A percentile compares a stretch with the other conserved stretches of the same genome.
These are phyloP conservation scores for Zanthoxylum bungeanum DNA, from an alignment of 345 rosid genomes.

Conservation along the genomic window DNA sequence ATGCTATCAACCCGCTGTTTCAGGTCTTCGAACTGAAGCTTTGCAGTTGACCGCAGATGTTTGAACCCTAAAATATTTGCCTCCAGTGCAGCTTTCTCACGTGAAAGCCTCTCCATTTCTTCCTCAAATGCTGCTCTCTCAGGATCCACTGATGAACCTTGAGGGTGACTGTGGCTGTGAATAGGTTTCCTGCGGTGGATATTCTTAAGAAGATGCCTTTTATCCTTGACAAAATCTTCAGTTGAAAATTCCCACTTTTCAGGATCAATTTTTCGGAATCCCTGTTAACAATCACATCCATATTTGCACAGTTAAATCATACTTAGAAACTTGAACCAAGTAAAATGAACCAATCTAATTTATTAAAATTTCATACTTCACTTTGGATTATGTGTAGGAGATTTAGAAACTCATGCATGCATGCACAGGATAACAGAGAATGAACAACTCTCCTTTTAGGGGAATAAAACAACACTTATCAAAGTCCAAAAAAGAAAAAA, in stretches of 20 bases:
- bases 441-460: not conserved
- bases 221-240: slow-evolving; percentile 81
- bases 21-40: slow-evolving; percentile 61
- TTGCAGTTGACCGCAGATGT: slow-evolving; percentile 55
- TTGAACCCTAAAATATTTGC: slow-evolving; percentile 47
- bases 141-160: slow-evolving; percentile 42
- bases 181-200: slow-evolving; percentile 87
- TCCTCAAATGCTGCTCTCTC: slow-evolving; percentile 72
- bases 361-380: not conserved
- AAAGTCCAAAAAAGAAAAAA: too few species aligned
- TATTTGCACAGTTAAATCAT: not conserved
- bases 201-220: slow-evolving; percentile 85
- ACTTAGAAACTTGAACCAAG: not conserved
- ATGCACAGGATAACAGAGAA: not conserved
- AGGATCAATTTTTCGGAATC: slow-evolving; percentile 87
- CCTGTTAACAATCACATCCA: slow-evolving; percentile 41
- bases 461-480: too few species aligned
- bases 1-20: slow-evolving; percentile 43
- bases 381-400: not conserved
- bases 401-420: slow-evolving; percentile 1
- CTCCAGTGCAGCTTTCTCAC: slow-evolving; percentile 67
- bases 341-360: not conserved
- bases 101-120: slow-evolving; percentile 64
- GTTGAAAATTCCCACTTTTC: slow-evolving; percentile 94
- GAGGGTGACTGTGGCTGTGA: slow-evolving; percentile 89